Percentiles rank a stretch among this genome's conserved stretches.
These are phyloP conservation scores for Tolypocladium guangdongense DNA, from an alignment of 2,329 filamentous ascomycete species.

Conservation along the genomic window DNA sequence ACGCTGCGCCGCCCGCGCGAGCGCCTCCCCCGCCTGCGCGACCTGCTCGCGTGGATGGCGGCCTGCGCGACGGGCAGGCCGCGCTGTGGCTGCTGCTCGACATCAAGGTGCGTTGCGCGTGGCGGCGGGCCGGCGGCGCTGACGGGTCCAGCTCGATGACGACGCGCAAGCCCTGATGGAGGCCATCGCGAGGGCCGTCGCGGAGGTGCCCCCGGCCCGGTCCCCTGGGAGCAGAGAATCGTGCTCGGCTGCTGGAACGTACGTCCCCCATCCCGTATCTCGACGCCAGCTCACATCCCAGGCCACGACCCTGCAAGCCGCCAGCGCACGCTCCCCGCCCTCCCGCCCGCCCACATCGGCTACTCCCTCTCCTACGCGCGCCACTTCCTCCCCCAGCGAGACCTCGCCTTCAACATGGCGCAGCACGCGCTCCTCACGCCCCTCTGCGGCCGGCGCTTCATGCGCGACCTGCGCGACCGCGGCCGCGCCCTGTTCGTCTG, in stretches of 20 bases:
- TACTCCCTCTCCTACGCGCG: conserved; percentile 57
- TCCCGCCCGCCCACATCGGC: conserved; percentile 57
- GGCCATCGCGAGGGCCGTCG: conserved; percentile 54
- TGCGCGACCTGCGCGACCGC: conserved; percentile 39
- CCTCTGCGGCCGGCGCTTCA: conserved; percentile 51
- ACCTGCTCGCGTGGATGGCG: conserved; percentile 60
- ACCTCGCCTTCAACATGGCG: conserved; percentile 69
- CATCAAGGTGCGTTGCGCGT: conserved; percentile 54
- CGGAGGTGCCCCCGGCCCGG: conserved; percentile 32
- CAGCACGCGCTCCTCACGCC: conserved; percentile 58
- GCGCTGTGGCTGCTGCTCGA: too few relatives aligned
- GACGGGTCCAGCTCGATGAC: conserved; percentile 48
- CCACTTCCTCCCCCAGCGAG: conserved; percentile 53
- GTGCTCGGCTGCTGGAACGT: conserved; percentile 77
- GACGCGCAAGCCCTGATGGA: conserved; percentile 59
- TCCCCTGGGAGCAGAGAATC: conserved; percentile 62
- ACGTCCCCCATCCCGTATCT: conserved; percentile 9
- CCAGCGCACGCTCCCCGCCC: conserved; percentile 51
- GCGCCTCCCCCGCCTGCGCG: conserved; percentile 60
- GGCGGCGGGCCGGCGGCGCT: too few relatives aligned
- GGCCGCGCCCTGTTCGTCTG: conserved; percentile 60
- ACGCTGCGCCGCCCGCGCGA: conserved; percentile 59
- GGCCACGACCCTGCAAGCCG: conserved; percentile 57
- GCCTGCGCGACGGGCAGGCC: too few relatives aligned
- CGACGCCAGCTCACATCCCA: conserved; percentile 14